phyloP scores from a whole-genome alignment of 768 basidiomycete genomes.

The Tephrocybe sp. region DNA sequence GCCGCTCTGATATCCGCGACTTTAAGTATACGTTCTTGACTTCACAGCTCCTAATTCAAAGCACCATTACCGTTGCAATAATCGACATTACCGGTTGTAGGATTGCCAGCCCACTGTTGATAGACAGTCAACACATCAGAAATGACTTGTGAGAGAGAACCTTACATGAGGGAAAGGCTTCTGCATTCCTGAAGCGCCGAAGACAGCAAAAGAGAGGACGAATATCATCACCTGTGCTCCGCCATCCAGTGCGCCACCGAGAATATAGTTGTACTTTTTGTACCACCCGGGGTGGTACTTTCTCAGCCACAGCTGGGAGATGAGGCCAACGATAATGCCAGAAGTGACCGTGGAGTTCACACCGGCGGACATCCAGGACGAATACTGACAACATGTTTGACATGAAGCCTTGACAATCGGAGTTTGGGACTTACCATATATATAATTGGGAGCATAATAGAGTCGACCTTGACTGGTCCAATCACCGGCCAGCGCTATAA shows the following conservation, averaged over 20 bases:
- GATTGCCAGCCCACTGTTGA: conserved; percentile 55
- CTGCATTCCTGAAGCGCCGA: conserved; percentile 52
- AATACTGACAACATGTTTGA: conserved; percentile 27
- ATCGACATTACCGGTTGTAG: conserved; percentile 51
- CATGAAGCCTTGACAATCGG: not conserved
- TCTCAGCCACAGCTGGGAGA: conserved; percentile 62
- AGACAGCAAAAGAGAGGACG: conserved; percentile 63
- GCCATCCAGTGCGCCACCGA: conserved; percentile 67
- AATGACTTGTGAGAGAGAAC: conserved; percentile 5
- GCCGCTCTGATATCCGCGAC: not conserved
- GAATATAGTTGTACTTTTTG: conserved; percentile 63
- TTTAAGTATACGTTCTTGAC: not conserved
- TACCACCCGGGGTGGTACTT: conserved; percentile 66
- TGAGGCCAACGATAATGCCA: conserved; percentile 49
- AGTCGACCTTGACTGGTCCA: conserved; percentile 48
- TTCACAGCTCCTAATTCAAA: conserved; percentile 27
- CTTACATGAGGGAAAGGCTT: conserved; percentile 50
- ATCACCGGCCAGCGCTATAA: conserved; percentile 56
- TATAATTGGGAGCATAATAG: conserved; percentile 56
- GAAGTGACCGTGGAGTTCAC: conserved; percentile 53
- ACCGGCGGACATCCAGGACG: conserved; percentile 48
- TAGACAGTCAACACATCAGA: not conserved
- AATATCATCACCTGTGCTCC: conserved; percentile 68
- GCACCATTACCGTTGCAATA: conserved; percentile 63
- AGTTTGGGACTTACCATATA: conserved; percentile 36